A percentile compares a stretch with the other conserved stretches of the same genome.
Conservation (phyloP, 1,284 basidiomycete species). For the Tausonia pullulans region DNA sequence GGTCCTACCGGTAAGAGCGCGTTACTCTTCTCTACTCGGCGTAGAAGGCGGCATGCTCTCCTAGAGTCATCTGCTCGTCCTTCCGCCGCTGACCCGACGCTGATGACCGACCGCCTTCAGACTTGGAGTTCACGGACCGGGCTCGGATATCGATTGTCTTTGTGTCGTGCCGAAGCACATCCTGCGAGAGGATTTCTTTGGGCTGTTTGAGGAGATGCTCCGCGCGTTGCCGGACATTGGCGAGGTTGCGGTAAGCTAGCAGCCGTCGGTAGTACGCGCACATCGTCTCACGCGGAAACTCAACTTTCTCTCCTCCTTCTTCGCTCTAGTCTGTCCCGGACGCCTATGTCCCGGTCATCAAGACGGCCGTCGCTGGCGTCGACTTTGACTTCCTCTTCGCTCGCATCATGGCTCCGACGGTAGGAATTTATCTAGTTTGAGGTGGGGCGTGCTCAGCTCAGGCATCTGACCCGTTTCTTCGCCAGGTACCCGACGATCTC, state of each 20-base stretch:
- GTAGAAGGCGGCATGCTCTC: no score
- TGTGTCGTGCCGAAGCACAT: slow-evolving; percentile 96
- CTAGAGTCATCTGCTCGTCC: no score
- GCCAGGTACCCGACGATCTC: slow-evolving; percentile 78
- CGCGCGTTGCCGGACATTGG: slow-evolving; percentile 72
- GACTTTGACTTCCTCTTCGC: slow-evolving; percentile 93
- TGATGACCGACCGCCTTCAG: slow-evolving; percentile 20
- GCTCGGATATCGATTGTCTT: slow-evolving; percentile 96
- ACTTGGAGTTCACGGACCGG: slow-evolving; percentile 91
- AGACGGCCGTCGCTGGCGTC: slow-evolving; percentile 80
- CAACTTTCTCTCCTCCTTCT: neutral
- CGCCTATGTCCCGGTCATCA: slow-evolving; percentile 92
- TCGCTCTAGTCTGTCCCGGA: slow-evolving; percentile 71
- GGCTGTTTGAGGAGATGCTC: slow-evolving; percentile 81
- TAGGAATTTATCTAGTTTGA: neutral
- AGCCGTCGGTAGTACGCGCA: neutral
- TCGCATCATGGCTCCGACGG: slow-evolving; percentile 33
- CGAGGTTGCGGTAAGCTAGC: slow-evolving; percentile 68
- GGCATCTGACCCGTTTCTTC: neutral
- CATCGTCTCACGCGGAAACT: neutral
- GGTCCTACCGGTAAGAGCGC: slow-evolving; percentile 60
- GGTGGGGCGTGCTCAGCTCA: neutral
- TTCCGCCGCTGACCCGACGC: neutral
- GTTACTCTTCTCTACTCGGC: neutral
- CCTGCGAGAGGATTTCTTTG: slow-evolving; percentile 90